Evolutionary conservation across 768 basidiomycete genomes (phyloP).

Genomic region (Boletus tomentosulus): DNA sequence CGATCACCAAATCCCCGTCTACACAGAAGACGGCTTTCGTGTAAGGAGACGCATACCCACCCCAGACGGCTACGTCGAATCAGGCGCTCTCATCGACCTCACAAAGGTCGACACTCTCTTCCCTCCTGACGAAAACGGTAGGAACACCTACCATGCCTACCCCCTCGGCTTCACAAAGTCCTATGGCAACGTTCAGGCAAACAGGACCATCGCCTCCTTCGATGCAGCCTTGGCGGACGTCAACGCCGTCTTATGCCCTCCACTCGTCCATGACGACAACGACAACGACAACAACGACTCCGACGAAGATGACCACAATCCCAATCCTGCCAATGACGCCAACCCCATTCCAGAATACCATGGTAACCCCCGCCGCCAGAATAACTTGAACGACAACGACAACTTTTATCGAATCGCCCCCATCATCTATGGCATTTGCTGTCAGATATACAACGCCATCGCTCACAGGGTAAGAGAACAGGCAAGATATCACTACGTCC

Average conservation of each 20-base stretch:
- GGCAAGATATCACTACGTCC: not conserved
- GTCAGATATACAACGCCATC: constrained; percentile 4
- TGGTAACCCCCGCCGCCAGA: too few relatives aligned
- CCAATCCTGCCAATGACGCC: too few relatives aligned
- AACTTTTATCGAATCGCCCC: too few relatives aligned
- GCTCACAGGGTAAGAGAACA: not conserved
- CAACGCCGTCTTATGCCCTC: not conserved
- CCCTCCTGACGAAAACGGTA: not conserved
- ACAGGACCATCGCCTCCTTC: not conserved
- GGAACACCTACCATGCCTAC: not conserved
- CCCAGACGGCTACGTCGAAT: accelerated
- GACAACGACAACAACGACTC: too few relatives aligned
- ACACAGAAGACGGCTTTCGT: not conserved
- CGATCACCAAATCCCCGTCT: not conserved
- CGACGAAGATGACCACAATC: too few relatives aligned
- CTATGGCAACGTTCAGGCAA: constrained; percentile 3
- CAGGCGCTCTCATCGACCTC: constrained; percentile 5
- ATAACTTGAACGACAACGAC: too few relatives aligned
- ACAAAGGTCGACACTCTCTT: not conserved
- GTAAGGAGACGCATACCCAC: not conserved
- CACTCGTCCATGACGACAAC: not conserved
- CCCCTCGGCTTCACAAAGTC: not conserved
- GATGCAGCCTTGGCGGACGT: not conserved
- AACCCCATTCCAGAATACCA: too few relatives aligned
- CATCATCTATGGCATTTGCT: not conserved